Base-by-base conservation (phyloP, 345 rosid genomes). In the Salix suchowensis region DNA sequence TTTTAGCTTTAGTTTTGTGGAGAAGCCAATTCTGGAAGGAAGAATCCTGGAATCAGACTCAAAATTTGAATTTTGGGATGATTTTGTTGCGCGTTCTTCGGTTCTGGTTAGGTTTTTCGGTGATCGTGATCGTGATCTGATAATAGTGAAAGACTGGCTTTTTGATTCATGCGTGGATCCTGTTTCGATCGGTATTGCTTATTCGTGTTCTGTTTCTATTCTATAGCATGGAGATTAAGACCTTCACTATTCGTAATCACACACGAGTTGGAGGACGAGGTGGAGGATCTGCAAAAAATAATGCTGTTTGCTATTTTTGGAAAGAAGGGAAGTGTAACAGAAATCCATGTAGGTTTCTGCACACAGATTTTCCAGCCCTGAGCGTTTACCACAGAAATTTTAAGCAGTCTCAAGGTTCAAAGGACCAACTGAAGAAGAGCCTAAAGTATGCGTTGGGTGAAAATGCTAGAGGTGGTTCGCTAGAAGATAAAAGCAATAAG, bases 291-390 rank as follows among this genome's bases (percentile, higher is more conserved):
- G 37, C 32, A 1, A 44, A 13, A 24, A 37, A 8, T 71, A 34
- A 28, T 19, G 37, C 1, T 9, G 64, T 77, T 15, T 87, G 89
- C 12, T 0, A 0, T 3, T 82, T 16, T 30, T 81, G 82, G 82
- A 12, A 75, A 0, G 24, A 15, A 11, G 86, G 86, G 9, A 80
- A 23, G 65, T 84, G 89, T 70, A 84, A 79, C 10, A 48, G 83
- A 58, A 77, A 87, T 50, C 87, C 86, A 21, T 84, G 86, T 60
- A 24, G 77, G 71, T 84, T 82, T 23, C 11, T 77, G 71, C 88
- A 82, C 36, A 7, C 10, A 6, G 75, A 76, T n/a, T 30, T 23
- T 4, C 70, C 39, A 34, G 2, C 69, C 48, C 16, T 30, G 37
- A 61, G 62, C 39, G 60, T 74, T 21, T 52, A 64, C 75, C 62